Base-by-base conservation (phyloP, 2,329 filamentous ascomycete genomes). In the Aspergillus bombycis region DNA sequence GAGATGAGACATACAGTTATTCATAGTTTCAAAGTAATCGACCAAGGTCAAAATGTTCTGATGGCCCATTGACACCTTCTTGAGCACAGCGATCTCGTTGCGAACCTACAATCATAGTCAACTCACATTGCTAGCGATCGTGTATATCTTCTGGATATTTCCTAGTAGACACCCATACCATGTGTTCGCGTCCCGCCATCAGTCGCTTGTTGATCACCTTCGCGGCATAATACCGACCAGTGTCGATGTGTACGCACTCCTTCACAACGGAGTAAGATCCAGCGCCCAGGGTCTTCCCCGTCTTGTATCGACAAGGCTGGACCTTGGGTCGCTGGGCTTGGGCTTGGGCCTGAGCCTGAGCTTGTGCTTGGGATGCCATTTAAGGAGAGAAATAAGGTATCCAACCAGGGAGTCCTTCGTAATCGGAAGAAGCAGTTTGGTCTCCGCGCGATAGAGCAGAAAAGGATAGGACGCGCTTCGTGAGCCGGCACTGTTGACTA, bases 11-110 rank as follows among this genome's bases (percentile, higher is more conserved):
- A 62, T 80, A 90, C 88, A 86, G 80, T 99, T 99, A 82, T 99
- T 98, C 92, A 97, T 96, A 8, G 95, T 99, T 83, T 99, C 95
- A 76, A 99, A 99, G 81, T 98, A 99, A 82, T 99, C 95, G 72
- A 98, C 95, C 63, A 99, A 86, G 1, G 95, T 99, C 65, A 99
- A 83, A 77, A 99, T 98, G 77, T 99, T 99, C 79, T 95, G 92
- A 81, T 99, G 94, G 61, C 95, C 95, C 92, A 99, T 97, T 1
- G 94, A 98, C n/a, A 99, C 94, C 74, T 91, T 91, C 80, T 98
- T 98, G 70, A 99, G 85, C 30, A 99, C 93, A 8, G 95, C 94
- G 72, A 99, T 99, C 81, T 99, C 95, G 78, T 99, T 99, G 67
- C 95, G 91, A 63, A 96, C 92, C 93, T 96, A 63, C 61, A 32